These are phyloP conservation scores for Alnus glutinosa DNA, from an alignment of 306 rosid genomes.

Conservation along the genomic window DNA sequence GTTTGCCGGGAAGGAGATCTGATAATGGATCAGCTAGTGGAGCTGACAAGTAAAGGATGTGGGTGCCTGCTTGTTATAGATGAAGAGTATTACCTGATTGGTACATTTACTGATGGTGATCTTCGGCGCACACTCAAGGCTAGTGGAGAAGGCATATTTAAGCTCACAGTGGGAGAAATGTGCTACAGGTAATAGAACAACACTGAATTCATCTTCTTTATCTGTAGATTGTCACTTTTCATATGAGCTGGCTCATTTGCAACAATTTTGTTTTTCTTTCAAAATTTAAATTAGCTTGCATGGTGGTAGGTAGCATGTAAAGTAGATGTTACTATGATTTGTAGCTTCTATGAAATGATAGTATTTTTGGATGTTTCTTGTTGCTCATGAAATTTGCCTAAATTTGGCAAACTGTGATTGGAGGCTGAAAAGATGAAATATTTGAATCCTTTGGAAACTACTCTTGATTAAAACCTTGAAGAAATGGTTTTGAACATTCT, in stretches of 20 bases:
- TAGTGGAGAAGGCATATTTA: slow-evolving; percentile 86
- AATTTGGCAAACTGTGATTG: neutral
- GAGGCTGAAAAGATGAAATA: neutral
- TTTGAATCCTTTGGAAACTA: neutral
- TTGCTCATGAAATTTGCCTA: neutral
- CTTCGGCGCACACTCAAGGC: slow-evolving; percentile 94
- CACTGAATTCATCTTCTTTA: neutral
- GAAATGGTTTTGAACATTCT: neutral
- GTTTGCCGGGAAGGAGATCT: slow-evolving; percentile 79
- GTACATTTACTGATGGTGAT: slow-evolving; percentile 96
- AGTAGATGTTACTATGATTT: neutral
- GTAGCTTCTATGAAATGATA: neutral
- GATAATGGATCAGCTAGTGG: slow-evolving; percentile 90
- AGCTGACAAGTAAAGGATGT: slow-evolving; percentile 89
- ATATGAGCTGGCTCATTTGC: neutral
- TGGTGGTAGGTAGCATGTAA: neutral
- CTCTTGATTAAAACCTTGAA: neutral
- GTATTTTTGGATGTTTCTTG: neutral
- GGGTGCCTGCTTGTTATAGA: slow-evolving; percentile 92
- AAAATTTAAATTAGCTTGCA: slow-evolving; percentile 5
- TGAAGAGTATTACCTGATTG: slow-evolving; percentile 54
- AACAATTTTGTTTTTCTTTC: neutral
- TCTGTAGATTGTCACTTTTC: neutral
- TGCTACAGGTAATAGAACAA: slow-evolving; percentile 69
- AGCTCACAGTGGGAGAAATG: slow-evolving; percentile 87